Percentiles rank a stretch among this genome's conserved stretches.
Evolutionary conservation across 495 filamentous ascomycete species (phyloP).

Genomic region (Halenospora varia): DNA sequence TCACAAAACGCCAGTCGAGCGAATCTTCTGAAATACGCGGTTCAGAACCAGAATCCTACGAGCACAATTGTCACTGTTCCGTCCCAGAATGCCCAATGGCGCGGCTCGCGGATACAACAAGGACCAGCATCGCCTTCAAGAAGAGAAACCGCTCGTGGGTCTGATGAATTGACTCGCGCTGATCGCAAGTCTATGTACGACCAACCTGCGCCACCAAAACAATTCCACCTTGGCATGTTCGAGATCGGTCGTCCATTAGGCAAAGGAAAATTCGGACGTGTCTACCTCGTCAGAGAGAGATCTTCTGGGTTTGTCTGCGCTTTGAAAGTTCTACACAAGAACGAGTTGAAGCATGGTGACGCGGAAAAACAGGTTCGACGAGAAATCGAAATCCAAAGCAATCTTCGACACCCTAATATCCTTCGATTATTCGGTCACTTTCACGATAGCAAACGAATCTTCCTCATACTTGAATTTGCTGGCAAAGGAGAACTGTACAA

Average conservation of each 20-base stretch:
- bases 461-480: conserved; percentile 93
- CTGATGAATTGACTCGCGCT: conserved; percentile 41
- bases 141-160: conserved; percentile 38
- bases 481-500: conserved; percentile 97
- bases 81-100: conserved; percentile 60
- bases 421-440: conserved; percentile 93
- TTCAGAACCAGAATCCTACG: conserved; percentile 67
- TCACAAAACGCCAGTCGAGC: conserved; percentile 57
- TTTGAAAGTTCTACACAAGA: conserved; percentile 94
- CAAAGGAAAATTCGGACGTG: conserved; percentile 96
- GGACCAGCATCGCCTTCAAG: conserved; percentile 32
- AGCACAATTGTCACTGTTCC: conserved; percentile 59
- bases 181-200: conserved; percentile 28
- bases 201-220: conserved; percentile 55
- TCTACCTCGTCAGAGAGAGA: conserved; percentile 91
- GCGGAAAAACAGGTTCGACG: conserved; percentile 97
- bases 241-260: conserved; percentile 95
- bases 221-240: conserved; percentile 97
- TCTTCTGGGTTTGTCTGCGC: conserved; percentile 90
- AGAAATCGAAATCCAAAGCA: conserved; percentile 97
- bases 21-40: conserved; percentile 75
- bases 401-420: conserved; percentile 94
- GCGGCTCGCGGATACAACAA: conserved; percentile 39
- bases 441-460: conserved; percentile 93
- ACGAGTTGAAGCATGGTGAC: conserved; percentile 77